These are phyloP conservation scores for Pichia scutulata DNA, from an alignment of 805 yeast genomes.

Conservation along the genomic window DNA sequence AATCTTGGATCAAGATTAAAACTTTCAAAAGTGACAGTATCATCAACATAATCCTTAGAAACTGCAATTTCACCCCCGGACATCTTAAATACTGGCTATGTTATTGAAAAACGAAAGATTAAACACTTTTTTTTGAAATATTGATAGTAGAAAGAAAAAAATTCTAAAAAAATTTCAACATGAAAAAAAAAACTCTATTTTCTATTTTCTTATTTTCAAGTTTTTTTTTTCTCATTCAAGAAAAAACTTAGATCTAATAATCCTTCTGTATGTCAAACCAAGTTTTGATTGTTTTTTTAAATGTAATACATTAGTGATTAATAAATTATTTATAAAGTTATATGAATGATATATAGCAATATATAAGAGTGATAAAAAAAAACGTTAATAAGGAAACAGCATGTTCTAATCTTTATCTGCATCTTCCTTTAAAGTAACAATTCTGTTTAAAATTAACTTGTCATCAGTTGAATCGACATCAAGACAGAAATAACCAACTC, in stretches of 20 bases:
- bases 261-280: no score
- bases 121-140: neutral
- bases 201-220: neutral
- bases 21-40: conserved; percentile 60
- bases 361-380: neutral
- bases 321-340: neutral
- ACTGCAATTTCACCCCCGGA: conserved; percentile 34
- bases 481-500: conserved; percentile 92
- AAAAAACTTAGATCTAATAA: no score
- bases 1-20: conserved; percentile 78
- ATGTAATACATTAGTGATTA: neutral
- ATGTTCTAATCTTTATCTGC: conserved; percentile 33
- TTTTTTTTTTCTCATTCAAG: neutral
- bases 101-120: neutral
- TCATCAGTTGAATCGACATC: conserved; percentile 68
- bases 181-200: neutral
- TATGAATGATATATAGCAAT: neutral
- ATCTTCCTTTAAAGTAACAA: conserved; percentile 89
- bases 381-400: no score
- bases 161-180: neutral
- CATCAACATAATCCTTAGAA: conserved; percentile 64
- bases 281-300: no score
- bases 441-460: conserved; percentile 71
- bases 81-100: conserved; percentile 12
- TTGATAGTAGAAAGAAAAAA: neutral